A percentile compares a stretch with the other conserved stretches of the same genome.
Conservation (phyloP, 1,284 basidiomycete species). For the Acaromyces ingoldii region DNA sequence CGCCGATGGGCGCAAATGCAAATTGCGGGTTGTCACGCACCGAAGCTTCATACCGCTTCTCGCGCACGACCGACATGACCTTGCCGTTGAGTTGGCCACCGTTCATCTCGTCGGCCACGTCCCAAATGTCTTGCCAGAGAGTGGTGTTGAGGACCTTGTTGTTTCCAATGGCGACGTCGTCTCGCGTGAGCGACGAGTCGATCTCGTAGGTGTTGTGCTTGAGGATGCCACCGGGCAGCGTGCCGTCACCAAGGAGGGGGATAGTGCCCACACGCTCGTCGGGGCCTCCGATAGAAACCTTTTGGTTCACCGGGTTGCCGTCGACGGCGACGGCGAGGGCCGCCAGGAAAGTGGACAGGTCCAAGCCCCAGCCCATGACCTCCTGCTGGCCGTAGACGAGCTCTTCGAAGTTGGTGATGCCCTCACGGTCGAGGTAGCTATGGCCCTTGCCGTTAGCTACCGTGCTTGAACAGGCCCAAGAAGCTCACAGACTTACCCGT, state of each 20-base stretch:
- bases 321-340: conserved; percentile 4
- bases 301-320: conserved; percentile 8
- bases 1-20: conserved; percentile 6
- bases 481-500: conserved; percentile 1
- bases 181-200: conserved; percentile 9
- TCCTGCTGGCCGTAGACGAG: conserved; percentile 14
- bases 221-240: conserved; percentile 7
- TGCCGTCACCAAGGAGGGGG: neutral
- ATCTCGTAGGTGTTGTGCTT: conserved; percentile 16
- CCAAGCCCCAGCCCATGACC: conserved; percentile 8
- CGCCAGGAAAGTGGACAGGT: conserved; percentile 9
- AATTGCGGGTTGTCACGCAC: conserved; percentile 6
- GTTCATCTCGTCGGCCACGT: conserved; percentile 8
- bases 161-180: conserved; percentile 7
- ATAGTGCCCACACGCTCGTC: conserved; percentile 6
- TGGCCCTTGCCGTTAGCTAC: neutral
- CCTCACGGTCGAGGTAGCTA: conserved; percentile 5
- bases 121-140: conserved; percentile 8
- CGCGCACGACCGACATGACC: neutral
- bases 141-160: conserved; percentile 8
- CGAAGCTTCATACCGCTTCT: conserved; percentile 6
- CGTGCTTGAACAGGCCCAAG: neutral
- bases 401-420: conserved; percentile 14
- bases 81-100: conserved; percentile 1
- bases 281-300: conserved; percentile 8